Evolutionary conservation across 2,329 filamentous ascomycete genomes (phyloP).

Genomic region (Tolypocladium paradoxum): DNA sequence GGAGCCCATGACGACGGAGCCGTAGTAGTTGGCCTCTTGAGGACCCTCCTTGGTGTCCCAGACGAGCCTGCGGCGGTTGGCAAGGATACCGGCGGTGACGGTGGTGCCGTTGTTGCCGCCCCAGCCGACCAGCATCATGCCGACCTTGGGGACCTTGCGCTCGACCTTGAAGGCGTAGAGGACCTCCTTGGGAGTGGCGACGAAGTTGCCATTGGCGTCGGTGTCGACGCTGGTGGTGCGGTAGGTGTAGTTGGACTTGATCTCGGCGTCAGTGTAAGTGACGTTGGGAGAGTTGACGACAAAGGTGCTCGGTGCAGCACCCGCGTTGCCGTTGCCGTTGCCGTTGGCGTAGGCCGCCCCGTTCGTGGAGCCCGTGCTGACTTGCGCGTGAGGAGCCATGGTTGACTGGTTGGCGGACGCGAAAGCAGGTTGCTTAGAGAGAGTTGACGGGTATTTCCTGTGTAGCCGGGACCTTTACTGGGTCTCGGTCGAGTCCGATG

Average conservation of each 20-base stretch:
- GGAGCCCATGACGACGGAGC: conserved; percentile 92
- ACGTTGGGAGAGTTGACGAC: conserved; percentile 89
- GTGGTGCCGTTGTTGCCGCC: conserved; percentile 98
- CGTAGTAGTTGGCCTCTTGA: conserved; percentile 90
- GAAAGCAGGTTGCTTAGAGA: neutral
- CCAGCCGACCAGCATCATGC: conserved; percentile 95
- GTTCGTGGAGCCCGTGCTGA: conserved; percentile 44
- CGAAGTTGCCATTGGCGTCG: conserved; percentile 61
- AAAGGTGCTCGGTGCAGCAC: conserved; percentile 55
- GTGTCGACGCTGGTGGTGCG: conserved; percentile 78
- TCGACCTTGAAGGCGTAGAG: conserved; percentile 97
- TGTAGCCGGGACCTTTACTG: conserved; percentile 36
- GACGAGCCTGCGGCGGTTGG: conserved; percentile 73
- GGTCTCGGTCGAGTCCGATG: conserved; percentile 56
- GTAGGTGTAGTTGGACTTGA: conserved; percentile 92
- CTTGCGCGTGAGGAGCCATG: conserved; percentile 90
- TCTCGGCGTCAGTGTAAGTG: conserved; percentile 75
- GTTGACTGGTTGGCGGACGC: conserved; percentile 15
- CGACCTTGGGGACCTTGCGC: conserved; percentile 83
- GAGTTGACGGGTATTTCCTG: conserved; percentile 16
- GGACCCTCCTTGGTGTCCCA: conserved; percentile 93
- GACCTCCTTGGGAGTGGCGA: conserved; percentile 79
- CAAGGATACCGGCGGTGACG: conserved; percentile 92
- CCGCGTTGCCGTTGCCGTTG: conserved; percentile 30
- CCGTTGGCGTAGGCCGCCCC: conserved; percentile 43